Evolutionary conservation across 2,329 filamentous ascomycete species (phyloP).

Genomic region (Fusarium veterinarium): DNA sequence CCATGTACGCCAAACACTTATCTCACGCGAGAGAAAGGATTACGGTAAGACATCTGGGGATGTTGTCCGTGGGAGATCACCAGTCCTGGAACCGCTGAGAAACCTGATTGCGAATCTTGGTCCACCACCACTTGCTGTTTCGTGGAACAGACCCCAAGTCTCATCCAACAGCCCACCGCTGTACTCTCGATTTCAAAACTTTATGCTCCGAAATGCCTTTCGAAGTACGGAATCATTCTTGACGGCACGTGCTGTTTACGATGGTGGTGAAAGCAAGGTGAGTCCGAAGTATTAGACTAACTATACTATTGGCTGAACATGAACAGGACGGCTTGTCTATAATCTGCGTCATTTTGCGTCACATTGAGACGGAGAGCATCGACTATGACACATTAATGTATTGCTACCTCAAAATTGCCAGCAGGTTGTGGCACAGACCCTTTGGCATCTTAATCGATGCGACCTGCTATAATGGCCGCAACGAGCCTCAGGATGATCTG

Average conservation of each 20-base stretch:
- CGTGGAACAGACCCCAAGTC: conserved; percentile 76
- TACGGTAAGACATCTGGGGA: conserved; percentile 67
- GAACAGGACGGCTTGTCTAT: conserved; percentile 73
- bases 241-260: conserved; percentile 74
- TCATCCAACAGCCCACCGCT: conserved; percentile 70
- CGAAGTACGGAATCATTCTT: conserved; percentile 72
- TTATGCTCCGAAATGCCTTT: conserved; percentile 77
- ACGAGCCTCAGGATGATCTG: conserved; percentile 73
- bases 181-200: conserved; percentile 77
- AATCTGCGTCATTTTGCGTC: conserved; percentile 75
- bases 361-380: conserved; percentile 73
- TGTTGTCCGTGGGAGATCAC: conserved; percentile 62
- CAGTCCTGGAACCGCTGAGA: conserved; percentile 69
- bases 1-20: conserved; percentile 72
- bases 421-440: conserved; percentile 75
- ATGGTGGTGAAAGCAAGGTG: conserved; percentile 76
- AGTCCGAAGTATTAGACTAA: neutral
- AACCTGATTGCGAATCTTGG: conserved; percentile 74
- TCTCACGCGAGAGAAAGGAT: conserved; percentile 68
- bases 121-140: conserved; percentile 74
- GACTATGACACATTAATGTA: conserved; percentile 75
- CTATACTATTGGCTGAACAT: conserved; percentile 18
- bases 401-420: conserved; percentile 78
- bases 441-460: conserved; percentile 76
- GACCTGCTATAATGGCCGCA: conserved; percentile 76